Evolutionary conservation across 1,284 basidiomycete species (phyloP).

Genomic region (Athelia sp.): DNA sequence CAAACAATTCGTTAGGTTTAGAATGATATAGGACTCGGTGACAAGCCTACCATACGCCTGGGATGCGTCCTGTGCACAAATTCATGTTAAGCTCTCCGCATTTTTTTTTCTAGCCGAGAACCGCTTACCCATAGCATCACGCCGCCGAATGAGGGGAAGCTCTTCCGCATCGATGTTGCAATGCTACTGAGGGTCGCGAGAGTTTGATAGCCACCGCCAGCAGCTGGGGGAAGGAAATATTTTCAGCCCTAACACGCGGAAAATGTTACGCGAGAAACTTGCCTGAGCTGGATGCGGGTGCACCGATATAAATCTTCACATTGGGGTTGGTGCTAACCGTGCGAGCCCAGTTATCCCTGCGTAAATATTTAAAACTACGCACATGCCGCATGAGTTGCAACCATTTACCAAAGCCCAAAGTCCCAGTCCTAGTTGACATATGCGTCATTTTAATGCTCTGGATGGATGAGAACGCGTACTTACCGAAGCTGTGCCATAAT

Average conservation of each 20-base stretch:
- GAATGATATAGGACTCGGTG: neutral
- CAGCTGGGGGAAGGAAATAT: slow-evolving; percentile 34
- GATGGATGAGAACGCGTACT: slow-evolving; percentile 10
- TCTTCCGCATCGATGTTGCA: slow-evolving; percentile 49
- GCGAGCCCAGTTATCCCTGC: slow-evolving; percentile 58
- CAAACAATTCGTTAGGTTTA: slow-evolving; percentile 1
- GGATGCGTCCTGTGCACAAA: slow-evolving; percentile 39
- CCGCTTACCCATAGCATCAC: slow-evolving; percentile 55
- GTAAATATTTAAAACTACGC: neutral
- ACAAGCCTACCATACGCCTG: slow-evolving; percentile 55
- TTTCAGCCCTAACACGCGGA: neutral
- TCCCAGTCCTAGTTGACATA: slow-evolving; percentile 38
- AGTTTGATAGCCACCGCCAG: slow-evolving; percentile 51
- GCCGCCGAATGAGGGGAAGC: slow-evolving; percentile 67
- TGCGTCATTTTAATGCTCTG: neutral
- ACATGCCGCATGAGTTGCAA: neutral
- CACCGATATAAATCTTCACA: slow-evolving; percentile 59
- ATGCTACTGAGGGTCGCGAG: slow-evolving; percentile 44
- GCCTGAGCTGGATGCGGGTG: slow-evolving; percentile 41
- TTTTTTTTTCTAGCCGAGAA: too few relatives aligned
- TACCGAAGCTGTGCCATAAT: slow-evolving; percentile 34
- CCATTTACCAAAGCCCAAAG: slow-evolving; percentile 45
- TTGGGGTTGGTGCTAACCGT: slow-evolving; percentile 49
- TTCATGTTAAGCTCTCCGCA: too few relatives aligned
- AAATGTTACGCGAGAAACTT: neutral